Percentiles rank a stretch among this genome's conserved stretches.
Conservation (phyloP, 2,329 filamentous ascomycete species). For the Diaporthe citri region DNA sequence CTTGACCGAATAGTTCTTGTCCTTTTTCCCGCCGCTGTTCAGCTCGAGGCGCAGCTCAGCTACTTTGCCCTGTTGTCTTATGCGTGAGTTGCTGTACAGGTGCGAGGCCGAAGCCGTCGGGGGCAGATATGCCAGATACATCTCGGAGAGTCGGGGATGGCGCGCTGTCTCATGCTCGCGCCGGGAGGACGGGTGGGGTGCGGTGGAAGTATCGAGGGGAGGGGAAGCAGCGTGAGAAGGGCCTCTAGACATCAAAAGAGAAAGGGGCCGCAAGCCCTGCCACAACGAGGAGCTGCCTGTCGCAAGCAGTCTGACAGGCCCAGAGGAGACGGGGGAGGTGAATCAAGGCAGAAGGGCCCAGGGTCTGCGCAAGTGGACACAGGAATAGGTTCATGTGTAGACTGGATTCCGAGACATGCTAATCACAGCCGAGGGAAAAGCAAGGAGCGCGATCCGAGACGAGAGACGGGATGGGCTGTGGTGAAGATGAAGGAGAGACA, state of each 20-base stretch:
- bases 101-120: conserved; percentile 52
- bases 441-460: not conserved
- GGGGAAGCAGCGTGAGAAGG: conserved; percentile 29
- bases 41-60: conserved; percentile 96
- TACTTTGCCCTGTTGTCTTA: conserved; percentile 92
- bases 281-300: not conserved
- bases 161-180: conserved; percentile 23
- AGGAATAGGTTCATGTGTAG: conserved; percentile 19
- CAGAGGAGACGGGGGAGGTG: not conserved
- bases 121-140: conserved; percentile 68
- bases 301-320: conserved; percentile 2
- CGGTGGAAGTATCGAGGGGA: conserved; percentile 5
- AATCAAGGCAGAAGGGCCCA: conserved; percentile 16
- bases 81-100: conserved; percentile 54
- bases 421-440: conserved; percentile 34
- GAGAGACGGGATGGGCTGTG: conserved; percentile 10
- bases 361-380: conserved; percentile 5
- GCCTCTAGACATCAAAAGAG: conserved; percentile 4
- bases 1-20: conserved; percentile 94
- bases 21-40: conserved; percentile 94
- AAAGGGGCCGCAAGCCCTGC: not conserved
- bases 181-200: not conserved
- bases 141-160: conserved; percentile 46
- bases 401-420: conserved; percentile 40
- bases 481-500: conserved; percentile 22